Base-by-base conservation (phyloP, 495 filamentous ascomycete genomes). In the Rhizodiscina lignyota region DNA sequence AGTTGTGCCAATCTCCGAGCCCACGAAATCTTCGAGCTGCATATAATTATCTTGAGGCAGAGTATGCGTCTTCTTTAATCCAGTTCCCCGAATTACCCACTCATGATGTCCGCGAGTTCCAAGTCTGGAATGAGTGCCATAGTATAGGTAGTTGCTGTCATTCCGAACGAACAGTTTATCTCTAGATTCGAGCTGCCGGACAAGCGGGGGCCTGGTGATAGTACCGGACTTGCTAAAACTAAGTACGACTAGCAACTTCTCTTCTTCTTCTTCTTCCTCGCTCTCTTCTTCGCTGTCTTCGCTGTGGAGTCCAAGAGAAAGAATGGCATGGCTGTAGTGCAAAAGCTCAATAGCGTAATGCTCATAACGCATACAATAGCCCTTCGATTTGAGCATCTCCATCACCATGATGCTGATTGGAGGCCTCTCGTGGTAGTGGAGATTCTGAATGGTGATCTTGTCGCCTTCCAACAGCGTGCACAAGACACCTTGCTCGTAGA, bases 131-230 rank as follows among this genome's bases (percentile, higher is more conserved):
- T 74, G 65, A 2, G 68, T 73, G 5, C 77, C 79, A 45, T 72
- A 83, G 54, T 70, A 83, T 13, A 87, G 60, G 47, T 69, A 77
- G 2, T 59, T 49, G 11, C 56, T 46, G 43, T 72, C 73, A 47
- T 85, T 76, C 12, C 79, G 71, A 2, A 82, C 78, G 45, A 83
- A 77, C 11, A 81, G 50, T 45, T 67, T 70, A 21, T 62, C 48
- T 12, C 57, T 60, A 4, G 65, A 63, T 1, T 55, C 53, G 5
- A 79, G 45, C 2, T 55, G 50, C 1, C 51, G 43, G 6, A 62
- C 43, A 1, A 74, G 49, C 17, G 69, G 35, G 5, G 54, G 57
- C 4, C 34, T 31, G 10, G 32, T 44, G 1, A 39, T 37, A 21
- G 41, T 18, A 17, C 41, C 38, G 6, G 32, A 44, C 5, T 21